Percentiles rank a stretch among this genome's conserved stretches.
Evolutionary conservation across 306 rosid genomes (phyloP).

Genomic region (Hippophae rhamnoides): DNA sequence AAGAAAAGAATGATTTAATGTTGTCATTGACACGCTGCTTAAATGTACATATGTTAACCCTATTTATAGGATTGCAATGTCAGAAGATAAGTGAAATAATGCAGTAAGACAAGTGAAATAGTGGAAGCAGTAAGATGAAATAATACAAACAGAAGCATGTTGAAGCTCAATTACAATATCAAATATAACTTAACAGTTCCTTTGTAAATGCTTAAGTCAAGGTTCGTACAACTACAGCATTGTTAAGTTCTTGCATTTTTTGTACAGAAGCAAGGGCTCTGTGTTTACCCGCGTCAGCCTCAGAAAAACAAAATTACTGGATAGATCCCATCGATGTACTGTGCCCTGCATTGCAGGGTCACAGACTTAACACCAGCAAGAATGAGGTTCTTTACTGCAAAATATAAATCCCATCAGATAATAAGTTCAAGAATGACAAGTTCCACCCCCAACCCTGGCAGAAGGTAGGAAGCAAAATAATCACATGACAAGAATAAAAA

Average conservation of each 20-base stretch:
- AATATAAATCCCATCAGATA: constrained; percentile 5
- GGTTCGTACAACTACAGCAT: constrained; percentile 58
- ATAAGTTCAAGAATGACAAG: background rate
- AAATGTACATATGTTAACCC: no score
- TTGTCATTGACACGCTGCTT: no score
- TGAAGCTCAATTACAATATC: no score
- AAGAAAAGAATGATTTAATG: no score
- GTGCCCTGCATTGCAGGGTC: constrained; percentile 73
- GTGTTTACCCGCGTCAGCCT: constrained; percentile 59
- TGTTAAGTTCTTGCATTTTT: constrained; percentile 89
- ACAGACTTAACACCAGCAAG: constrained; percentile 91
- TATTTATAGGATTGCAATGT: no score
- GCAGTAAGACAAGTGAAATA: no score
- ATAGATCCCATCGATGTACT: constrained; percentile 74
- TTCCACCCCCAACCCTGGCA: background rate
- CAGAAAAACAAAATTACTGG: constrained; percentile 60
- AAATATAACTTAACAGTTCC: no score
- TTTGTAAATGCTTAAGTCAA: constrained; percentile 43
- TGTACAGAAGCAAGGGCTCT: constrained; percentile 70
- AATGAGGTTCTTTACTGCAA: constrained; percentile 88
- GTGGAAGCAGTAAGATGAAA: no score
- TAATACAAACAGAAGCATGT: no score
- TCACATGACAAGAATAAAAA: no score
- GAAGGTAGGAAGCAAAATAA: no score
- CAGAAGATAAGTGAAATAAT: no score